Evolutionary conservation across 768 basidiomycete species (phyloP).

Genomic region (Agaricus bisporus): DNA sequence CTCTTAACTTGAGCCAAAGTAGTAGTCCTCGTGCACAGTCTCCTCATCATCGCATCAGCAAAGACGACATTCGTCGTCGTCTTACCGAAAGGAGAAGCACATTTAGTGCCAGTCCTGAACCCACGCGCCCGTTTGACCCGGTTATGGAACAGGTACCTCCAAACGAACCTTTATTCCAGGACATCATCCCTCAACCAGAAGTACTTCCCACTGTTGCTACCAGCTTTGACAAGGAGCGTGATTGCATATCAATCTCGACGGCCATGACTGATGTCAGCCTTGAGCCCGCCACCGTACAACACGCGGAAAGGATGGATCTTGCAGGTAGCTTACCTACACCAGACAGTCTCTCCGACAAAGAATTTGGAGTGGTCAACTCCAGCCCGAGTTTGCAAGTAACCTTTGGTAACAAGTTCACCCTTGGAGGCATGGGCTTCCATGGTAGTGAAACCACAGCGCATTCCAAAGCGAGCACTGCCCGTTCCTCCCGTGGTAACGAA

Average conservation of each 20-base stretch:
- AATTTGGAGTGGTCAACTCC: slow-evolving; percentile 25
- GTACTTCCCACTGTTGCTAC: not conserved
- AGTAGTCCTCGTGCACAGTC: slow-evolving; percentile 4
- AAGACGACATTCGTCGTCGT: slow-evolving; percentile 47
- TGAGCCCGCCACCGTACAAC: slow-evolving; percentile 45
- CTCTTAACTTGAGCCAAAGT: slow-evolving; percentile 7
- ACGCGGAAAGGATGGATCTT: slow-evolving; percentile 35
- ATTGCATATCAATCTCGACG: slow-evolving; percentile 24
- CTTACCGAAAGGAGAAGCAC: slow-evolving; percentile 37
- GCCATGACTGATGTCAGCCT: slow-evolving; percentile 36
- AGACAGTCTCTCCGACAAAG: slow-evolving; percentile 20
- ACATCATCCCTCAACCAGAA: not conserved
- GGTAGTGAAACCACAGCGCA: slow-evolving; percentile 13
- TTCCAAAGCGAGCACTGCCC: not conserved
- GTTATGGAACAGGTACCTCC: slow-evolving; percentile 2
- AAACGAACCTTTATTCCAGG: not conserved
- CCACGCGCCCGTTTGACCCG: slow-evolving; percentile 1
- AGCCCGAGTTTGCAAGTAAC: slow-evolving; percentile 31
- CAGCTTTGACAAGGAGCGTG: slow-evolving; percentile 27
- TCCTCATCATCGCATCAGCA: slow-evolving; percentile 39
- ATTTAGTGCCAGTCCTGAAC: slow-evolving; percentile 30
- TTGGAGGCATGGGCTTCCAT: slow-evolving; percentile 28
- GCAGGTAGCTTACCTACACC: slow-evolving; percentile 15
- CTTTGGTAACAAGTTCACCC: slow-evolving; percentile 43
- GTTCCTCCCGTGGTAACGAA: not conserved